phyloP scores from a whole-genome alignment of 305 asterid genomes.

The Euphrasia arctica region DNA sequence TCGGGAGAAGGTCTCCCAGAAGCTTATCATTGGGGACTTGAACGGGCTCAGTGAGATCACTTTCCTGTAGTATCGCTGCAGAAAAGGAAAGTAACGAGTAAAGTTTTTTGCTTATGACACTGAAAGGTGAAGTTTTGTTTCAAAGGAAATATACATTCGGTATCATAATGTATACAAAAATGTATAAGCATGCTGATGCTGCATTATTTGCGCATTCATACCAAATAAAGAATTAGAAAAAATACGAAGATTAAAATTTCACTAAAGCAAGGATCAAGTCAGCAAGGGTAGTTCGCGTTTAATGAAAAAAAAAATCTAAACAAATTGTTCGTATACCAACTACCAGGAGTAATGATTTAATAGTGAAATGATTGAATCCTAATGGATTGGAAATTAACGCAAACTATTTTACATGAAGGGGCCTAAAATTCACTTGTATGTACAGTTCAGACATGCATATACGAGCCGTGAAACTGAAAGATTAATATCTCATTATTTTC shows the following conservation, averaged over 20 bases:
- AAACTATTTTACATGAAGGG: not conserved
- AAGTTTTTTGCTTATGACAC: not conserved
- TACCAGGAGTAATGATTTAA: not conserved
- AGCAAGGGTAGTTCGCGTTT: not conserved
- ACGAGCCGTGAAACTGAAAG: too few relatives aligned
- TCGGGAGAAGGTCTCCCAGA: conserved; percentile 52
- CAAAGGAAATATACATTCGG: too few relatives aligned
- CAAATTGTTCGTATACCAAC: not conserved
- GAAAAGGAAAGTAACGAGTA: not conserved
- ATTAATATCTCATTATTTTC: too few relatives aligned
- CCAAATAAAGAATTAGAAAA: too few relatives aligned
- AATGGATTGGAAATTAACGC: not conserved
- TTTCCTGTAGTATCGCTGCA: conserved; percentile 32
- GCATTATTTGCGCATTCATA: too few relatives aligned
- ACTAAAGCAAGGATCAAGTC: too few relatives aligned
- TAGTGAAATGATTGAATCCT: not conserved
- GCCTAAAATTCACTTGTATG: too few relatives aligned
- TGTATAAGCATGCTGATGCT: too few relatives aligned
- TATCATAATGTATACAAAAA: too few relatives aligned
- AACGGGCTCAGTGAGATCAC: conserved; percentile 30
- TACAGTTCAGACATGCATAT: too few relatives aligned
- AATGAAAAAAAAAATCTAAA: too few relatives aligned
- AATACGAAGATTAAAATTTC: too few relatives aligned
- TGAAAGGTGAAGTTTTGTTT: not conserved
- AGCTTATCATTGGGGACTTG: conserved; percentile 42